Conservation (phyloP, 352 stramenopile species). For the Blastocystis sp. region DNA sequence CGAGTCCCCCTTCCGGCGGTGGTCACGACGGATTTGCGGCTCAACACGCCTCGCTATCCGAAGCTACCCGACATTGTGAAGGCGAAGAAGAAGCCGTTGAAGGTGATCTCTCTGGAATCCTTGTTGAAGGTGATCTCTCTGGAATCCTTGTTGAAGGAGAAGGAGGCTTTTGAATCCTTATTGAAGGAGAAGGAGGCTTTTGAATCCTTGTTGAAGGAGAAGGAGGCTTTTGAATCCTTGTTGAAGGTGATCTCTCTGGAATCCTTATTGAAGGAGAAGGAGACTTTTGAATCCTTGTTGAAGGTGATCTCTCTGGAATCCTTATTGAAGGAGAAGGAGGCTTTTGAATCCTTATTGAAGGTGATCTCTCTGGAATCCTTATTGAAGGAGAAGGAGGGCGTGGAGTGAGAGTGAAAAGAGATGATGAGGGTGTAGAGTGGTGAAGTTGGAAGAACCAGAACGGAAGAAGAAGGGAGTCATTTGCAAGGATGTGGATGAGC, state of each 20-base stretch:
- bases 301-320: slow-evolving; percentile 73
- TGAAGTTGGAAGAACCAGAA: slow-evolving; percentile 17
- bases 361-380: slow-evolving; percentile 71
- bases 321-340: background rate
- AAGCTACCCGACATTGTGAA: slow-evolving; percentile 99
- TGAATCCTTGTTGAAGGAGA: background rate
- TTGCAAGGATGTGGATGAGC: slow-evolving; percentile 49
- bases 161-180: background rate
- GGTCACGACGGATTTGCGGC: slow-evolving; percentile 91
- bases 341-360: slow-evolving; percentile 72
- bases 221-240: background rate
- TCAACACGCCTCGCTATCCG: slow-evolving; percentile 97
- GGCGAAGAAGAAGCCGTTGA: slow-evolving; percentile 84
- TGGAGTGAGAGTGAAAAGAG: background rate
- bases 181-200: background rate
- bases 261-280: background rate
- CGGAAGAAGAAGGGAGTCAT: slow-evolving; percentile 20
- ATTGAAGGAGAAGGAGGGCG: background rate
- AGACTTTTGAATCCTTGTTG: slow-evolving; percentile 70
- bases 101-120: slow-evolving; percentile 73
- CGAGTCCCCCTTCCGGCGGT: slow-evolving; percentile 86
- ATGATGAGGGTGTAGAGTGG: slow-evolving; percentile 6
- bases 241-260: background rate
- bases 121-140: background rate
- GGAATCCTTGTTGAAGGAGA: background rate